Percentiles rank a stretch among this genome's conserved stretches.
Conservation (phyloP, 371 early-diverging fungal species). For the Mortierella sp. region DNA sequence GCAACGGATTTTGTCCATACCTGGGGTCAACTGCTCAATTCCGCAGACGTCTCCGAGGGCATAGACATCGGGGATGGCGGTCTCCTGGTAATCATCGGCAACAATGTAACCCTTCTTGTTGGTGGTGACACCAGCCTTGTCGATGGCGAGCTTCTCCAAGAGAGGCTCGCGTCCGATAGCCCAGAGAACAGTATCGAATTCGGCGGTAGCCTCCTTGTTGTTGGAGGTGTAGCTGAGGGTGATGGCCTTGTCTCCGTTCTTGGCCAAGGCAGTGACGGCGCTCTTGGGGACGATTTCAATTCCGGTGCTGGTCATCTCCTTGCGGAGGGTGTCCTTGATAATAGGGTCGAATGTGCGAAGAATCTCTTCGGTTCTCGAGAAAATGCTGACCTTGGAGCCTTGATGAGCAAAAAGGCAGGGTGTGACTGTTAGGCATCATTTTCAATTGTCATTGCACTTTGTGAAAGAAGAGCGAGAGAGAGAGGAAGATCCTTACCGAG, state of each 20-base stretch:
- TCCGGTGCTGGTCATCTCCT: slow-evolving; percentile 81
- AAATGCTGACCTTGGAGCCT: slow-evolving; percentile 90
- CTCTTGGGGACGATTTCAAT: slow-evolving; percentile 81
- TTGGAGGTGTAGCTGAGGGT: slow-evolving; percentile 61
- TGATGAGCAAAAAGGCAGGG: background rate
- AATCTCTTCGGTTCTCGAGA: slow-evolving; percentile 88
- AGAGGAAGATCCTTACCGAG: slow-evolving; percentile 60
- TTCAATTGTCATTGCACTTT: background rate
- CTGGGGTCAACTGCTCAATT: slow-evolving; percentile 92
- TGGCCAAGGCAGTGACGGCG: slow-evolving; percentile 63
- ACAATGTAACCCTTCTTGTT: slow-evolving; percentile 78
- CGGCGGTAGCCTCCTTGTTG: slow-evolving; percentile 57
- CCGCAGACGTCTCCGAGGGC: slow-evolving; percentile 98
- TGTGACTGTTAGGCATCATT: background rate
- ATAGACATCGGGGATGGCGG: slow-evolving; percentile 76
- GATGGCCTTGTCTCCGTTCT: slow-evolving; percentile 55
- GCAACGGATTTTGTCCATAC: too few species aligned
- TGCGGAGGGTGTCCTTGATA: slow-evolving; percentile 86
- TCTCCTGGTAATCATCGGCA: slow-evolving; percentile 92
- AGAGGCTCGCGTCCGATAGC: slow-evolving; percentile 92
- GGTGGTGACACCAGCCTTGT: slow-evolving; percentile 72
- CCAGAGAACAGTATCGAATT: slow-evolving; percentile 84
- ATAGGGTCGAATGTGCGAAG: slow-evolving; percentile 93
- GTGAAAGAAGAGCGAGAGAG: background rate
- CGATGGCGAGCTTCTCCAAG: slow-evolving; percentile 77